Evolutionary conservation across 139 green algal genomes (phyloP).

Genomic region (Tetraselmis chui): DNA sequence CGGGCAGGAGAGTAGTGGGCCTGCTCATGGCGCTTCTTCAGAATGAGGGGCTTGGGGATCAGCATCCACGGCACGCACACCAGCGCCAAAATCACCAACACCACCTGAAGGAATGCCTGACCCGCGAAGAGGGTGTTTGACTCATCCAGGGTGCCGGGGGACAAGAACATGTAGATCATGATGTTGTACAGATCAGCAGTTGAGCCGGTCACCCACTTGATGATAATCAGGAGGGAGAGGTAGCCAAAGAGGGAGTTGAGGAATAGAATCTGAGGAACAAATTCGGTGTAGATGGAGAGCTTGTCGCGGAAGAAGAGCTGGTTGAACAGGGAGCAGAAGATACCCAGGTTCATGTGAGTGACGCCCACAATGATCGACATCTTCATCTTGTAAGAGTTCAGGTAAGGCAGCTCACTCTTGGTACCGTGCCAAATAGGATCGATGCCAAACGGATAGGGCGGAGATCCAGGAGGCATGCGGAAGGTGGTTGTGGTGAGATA

Average conservation of each 20-base stretch:
- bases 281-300: conserved; percentile 83
- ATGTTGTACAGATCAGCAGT: conserved; percentile 93
- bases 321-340: conserved; percentile 90
- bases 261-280: conserved; percentile 95
- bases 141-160: conserved; percentile 55
- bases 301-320: conserved; percentile 75
- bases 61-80: conserved; percentile 92
- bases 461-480: background rate
- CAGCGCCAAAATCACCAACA: conserved; percentile 79
- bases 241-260: conserved; percentile 95
- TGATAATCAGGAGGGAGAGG: conserved; percentile 88
- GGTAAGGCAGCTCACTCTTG: conserved; percentile 89
- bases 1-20: background rate
- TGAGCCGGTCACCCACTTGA: conserved; percentile 83
- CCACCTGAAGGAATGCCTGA: conserved; percentile 62
- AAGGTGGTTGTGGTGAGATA: background rate
- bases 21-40: conserved; percentile 73
- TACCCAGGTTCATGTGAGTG: conserved; percentile 93
- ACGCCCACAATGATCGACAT: conserved; percentile 93
- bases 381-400: conserved; percentile 99
- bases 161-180: conserved; percentile 99
- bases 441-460: conserved; percentile 82
- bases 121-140: conserved; percentile 55
- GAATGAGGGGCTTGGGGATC: conserved; percentile 92
- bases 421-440: conserved; percentile 95